A percentile compares a stretch with the other conserved stretches of the same genome.
These are phyloP conservation scores for Saccharum officinarum DNA, from an alignment of 176 grass and related monocot genomes.

Conservation along the genomic window DNA sequence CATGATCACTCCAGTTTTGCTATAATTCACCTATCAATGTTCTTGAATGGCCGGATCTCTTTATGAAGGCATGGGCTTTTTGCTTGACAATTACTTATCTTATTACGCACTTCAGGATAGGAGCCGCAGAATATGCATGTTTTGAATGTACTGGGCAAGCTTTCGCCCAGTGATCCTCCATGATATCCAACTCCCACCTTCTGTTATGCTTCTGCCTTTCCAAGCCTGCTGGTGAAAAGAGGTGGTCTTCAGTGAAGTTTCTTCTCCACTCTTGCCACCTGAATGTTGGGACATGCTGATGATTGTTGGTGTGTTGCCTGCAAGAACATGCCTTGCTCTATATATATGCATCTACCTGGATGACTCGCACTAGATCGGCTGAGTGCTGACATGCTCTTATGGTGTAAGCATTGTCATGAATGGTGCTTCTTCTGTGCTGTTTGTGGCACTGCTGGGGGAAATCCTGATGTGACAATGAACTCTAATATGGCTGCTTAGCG, in stretches of 20 bases:
- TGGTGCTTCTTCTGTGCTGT: not conserved
- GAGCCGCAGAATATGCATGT: too few relatives aligned
- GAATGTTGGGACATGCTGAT: slow-evolving; percentile 9
- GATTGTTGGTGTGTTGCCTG: not conserved
- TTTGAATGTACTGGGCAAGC: slow-evolving; percentile 34
- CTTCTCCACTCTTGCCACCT: not conserved
- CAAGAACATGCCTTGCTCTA: not conserved
- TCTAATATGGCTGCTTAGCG: not conserved
- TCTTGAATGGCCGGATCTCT: too few relatives aligned
- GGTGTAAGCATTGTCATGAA: not conserved
- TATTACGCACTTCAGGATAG: too few relatives aligned
- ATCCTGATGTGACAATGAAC: slow-evolving; percentile 12
- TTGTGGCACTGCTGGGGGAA: not conserved
- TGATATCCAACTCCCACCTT: slow-evolving; percentile 21
- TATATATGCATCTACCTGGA: not conserved
- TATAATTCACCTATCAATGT: too few relatives aligned
- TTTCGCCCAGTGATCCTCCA: slow-evolving; percentile 27
- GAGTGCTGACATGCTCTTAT: not conserved
- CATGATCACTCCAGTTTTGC: too few relatives aligned
- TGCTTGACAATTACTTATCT: too few relatives aligned
- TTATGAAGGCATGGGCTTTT: too few relatives aligned
- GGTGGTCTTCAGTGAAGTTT: not conserved
- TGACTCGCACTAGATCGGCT: not conserved
- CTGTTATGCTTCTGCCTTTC: slow-evolving; percentile 29
- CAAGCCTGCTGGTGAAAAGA: slow-evolving; percentile 30